Base-by-base conservation (phyloP, 345 rosid species). In the Barbarea vulgaris region DNA sequence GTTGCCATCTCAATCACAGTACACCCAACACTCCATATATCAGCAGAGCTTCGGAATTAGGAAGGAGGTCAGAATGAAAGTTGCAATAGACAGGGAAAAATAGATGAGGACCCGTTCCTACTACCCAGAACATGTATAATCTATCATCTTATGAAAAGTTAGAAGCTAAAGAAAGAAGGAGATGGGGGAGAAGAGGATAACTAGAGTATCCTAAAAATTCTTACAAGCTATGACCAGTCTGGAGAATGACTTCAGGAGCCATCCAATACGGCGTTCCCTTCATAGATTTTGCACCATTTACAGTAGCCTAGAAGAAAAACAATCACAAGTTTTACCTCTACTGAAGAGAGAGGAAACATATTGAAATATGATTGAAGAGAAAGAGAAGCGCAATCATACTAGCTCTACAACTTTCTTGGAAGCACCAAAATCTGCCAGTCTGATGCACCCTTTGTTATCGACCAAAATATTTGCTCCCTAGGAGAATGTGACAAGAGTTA, bases 1-100 rank as follows among this genome's bases (percentile, higher is more conserved):
- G 96, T 90, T 44, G 96, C 98, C 97, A 94, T 94, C 84, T 94
- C 98, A 60, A 94, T 94, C 73, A 94, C 93, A 21, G 98, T 94
- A 77, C 98, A 94, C 28, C 96, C 98, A 19, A 94, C 93, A 54
- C 97, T 91, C 97, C 98, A 91, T 78, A 91, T 87, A 75, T 90
- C 96, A 74, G 97, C 97, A 81, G 98, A 91, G 83, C 98, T 93
- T 75, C 60, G 72, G 73, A 71, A 53, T 60, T 34, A 68, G 77
- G 77, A 65, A 78, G 31, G 74, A 66, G 19, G 50, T 69, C 41
- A 65, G 68, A 50, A 74, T 4, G 34, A 39, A 28, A 64, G 46
- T 77, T 61, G 53, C 58, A 57, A 58, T 21, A 48, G 9, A 48
- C 21, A 48, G 3, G 60, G 5, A 62, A 50, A 58, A 33, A n/a